A percentile compares a stretch with the other conserved stretches of the same genome.
These are phyloP conservation scores for Stylosanthes scabra DNA, from an alignment of 331 rosid genomes.

Conservation along the genomic window DNA sequence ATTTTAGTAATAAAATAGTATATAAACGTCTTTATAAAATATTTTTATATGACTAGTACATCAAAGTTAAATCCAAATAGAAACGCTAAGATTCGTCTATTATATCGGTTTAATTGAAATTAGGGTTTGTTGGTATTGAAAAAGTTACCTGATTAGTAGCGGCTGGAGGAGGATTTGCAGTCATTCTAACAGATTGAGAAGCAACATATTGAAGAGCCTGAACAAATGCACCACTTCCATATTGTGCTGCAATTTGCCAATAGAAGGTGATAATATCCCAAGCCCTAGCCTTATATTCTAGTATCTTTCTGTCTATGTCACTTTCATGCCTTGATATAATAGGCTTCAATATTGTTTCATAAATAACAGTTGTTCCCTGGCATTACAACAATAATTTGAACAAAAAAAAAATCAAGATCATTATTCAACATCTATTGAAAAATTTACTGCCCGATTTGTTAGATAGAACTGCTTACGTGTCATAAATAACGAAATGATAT, in stretches of 20 bases:
- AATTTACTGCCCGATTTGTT: too few species aligned
- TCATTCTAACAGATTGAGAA: constrained; percentile 49
- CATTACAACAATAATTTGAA: neutral
- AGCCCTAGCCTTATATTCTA: constrained; percentile 63
- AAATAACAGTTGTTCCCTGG: constrained; percentile 70
- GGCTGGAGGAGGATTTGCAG: neutral
- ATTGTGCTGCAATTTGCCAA: constrained; percentile 62
- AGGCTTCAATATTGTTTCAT: constrained; percentile 67
- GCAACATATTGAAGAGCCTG: constrained; percentile 61
- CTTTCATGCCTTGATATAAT: constrained; percentile 61
- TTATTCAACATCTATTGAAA: too few species aligned
- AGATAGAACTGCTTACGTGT: too few species aligned
- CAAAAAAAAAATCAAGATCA: too few species aligned
- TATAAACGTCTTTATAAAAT: too few species aligned
- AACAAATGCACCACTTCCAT: constrained; percentile 67
- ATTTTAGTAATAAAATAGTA: too few species aligned
- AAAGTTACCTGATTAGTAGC: constrained; percentile 37
- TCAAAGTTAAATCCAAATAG: too few species aligned
- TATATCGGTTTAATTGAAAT: neutral
- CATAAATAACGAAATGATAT: neutral
- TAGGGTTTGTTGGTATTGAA: neutral
- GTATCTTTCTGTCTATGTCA: constrained; percentile 66
- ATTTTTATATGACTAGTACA: too few species aligned
- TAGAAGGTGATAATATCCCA: constrained; percentile 71
- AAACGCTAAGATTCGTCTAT: too few species aligned